Percentiles rank a stretch among this genome's conserved stretches.
Evolutionary conservation across 1,284 basidiomycete species (phyloP).

Genomic region (Microbotryomycetes sp.): DNA sequence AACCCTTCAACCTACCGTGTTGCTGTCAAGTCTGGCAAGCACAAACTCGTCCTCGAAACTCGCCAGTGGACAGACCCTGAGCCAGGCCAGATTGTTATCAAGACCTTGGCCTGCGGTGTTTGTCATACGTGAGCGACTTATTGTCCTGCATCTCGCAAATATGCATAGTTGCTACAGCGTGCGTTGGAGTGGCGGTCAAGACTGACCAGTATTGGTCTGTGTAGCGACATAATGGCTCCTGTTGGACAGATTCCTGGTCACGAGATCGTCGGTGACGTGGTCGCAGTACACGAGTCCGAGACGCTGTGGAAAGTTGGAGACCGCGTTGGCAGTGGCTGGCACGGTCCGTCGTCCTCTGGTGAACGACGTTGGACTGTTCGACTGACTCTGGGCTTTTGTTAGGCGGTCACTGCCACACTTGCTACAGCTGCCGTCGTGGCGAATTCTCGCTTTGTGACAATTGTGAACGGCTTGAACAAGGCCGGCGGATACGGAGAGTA

Average conservation of each 20-base stretch:
- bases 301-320: not conserved
- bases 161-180: too few relatives aligned
- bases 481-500: slow-evolving; percentile 43
- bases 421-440: not conserved
- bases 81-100: not conserved
- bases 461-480: slow-evolving; percentile 38
- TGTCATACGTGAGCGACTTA: not conserved
- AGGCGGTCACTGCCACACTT: not conserved
- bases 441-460: slow-evolving; percentile 10
- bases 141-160: not conserved
- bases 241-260: not conserved
- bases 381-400: too few relatives aligned
- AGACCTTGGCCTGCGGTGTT: not conserved
- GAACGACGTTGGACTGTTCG: too few relatives aligned
- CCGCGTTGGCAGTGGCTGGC: not conserved
- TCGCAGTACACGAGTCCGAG: not conserved
- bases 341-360: not conserved
- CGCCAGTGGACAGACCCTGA: not conserved
- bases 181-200: too few relatives aligned
- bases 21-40: not conserved
- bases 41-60: not conserved
- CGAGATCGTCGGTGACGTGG: not conserved
- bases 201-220: too few relatives aligned
- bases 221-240: not conserved
- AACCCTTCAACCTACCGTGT: not conserved